A percentile compares a stretch with the other conserved stretches of the same genome.
phyloP scores from a whole-genome alignment of 805 yeast species.

The Ogataea angusta region DNA sequence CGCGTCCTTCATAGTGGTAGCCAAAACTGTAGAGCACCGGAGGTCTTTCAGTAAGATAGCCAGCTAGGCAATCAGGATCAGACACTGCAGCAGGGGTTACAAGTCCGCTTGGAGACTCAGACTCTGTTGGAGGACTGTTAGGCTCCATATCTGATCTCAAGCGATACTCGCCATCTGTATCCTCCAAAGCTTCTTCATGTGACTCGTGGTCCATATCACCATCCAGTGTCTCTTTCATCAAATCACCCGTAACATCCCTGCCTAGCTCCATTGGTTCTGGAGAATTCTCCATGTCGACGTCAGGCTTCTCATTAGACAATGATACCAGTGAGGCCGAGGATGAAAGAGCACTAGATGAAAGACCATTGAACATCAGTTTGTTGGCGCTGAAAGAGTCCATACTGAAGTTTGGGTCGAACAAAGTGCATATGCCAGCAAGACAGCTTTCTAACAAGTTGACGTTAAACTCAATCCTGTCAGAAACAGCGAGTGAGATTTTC shows the following conservation, averaged over 20 bases:
- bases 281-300: conserved; percentile 1
- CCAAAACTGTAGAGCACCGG: conserved; percentile 28
- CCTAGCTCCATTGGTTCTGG: background rate
- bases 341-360: conserved; percentile 19
- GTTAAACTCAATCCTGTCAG: conserved; percentile 25
- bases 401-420: conserved; percentile 66
- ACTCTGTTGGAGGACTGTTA: conserved; percentile 25
- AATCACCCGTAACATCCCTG: background rate
- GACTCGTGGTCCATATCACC: background rate
- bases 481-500: conserved; percentile 21
- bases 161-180: background rate
- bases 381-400: conserved; percentile 27
- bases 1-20: conserved; percentile 26
- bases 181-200: background rate
- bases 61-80: conserved; percentile 43
- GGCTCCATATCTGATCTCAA: conserved; percentile 2
- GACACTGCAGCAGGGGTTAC: conserved; percentile 32
- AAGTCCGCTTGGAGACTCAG: conserved; percentile 30
- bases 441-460: conserved; percentile 27
- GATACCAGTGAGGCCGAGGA: conserved; percentile 20
- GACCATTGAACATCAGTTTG: conserved; percentile 7
- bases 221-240: background rate
- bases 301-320: background rate
- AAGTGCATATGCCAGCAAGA: conserved; percentile 64
- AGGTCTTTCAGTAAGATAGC: conserved; percentile 33